These are phyloP conservation scores for Barbarea vulgaris DNA, from an alignment of 345 rosid genomes.

Conservation along the genomic window DNA sequence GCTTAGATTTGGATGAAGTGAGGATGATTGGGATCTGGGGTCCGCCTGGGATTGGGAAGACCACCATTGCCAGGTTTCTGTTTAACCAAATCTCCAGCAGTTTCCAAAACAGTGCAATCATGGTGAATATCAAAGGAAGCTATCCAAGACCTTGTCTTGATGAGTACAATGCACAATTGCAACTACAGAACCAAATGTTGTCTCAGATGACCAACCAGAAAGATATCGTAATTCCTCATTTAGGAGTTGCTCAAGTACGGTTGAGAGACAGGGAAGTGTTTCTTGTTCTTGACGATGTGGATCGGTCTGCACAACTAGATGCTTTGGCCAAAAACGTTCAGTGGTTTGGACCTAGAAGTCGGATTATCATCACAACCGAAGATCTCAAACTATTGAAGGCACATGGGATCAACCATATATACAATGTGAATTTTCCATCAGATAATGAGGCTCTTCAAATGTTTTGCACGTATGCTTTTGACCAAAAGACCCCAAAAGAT, in stretches of 20 bases:
- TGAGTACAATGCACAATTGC: not conserved
- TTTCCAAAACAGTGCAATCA: not conserved
- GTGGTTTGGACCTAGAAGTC: slow-evolving; percentile 9
- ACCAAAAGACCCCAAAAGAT: no score
- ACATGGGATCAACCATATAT: no score
- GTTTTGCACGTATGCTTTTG: no score
- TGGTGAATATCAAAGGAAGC: not conserved
- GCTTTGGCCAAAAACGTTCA: not conserved
- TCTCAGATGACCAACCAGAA: no score
- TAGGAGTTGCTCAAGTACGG: no score
- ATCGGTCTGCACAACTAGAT: not conserved
- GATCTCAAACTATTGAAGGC: slow-evolving; percentile 3
- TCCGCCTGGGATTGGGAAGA: not conserved
- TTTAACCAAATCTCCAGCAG: not conserved
- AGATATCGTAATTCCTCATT: no score
- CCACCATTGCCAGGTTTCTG: not conserved
- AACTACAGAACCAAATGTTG: not conserved
- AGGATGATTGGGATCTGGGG: not conserved
- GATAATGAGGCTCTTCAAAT: no score
- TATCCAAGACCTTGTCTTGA: not conserved
- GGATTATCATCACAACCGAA: slow-evolving; percentile 19
- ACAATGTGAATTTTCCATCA: no score
- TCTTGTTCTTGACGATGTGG: no score
- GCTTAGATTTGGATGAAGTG: not conserved
- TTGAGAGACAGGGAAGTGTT: no score